Evolutionary conservation across 768 basidiomycete genomes (phyloP).

Genomic region (Heimioporus sp.): DNA sequence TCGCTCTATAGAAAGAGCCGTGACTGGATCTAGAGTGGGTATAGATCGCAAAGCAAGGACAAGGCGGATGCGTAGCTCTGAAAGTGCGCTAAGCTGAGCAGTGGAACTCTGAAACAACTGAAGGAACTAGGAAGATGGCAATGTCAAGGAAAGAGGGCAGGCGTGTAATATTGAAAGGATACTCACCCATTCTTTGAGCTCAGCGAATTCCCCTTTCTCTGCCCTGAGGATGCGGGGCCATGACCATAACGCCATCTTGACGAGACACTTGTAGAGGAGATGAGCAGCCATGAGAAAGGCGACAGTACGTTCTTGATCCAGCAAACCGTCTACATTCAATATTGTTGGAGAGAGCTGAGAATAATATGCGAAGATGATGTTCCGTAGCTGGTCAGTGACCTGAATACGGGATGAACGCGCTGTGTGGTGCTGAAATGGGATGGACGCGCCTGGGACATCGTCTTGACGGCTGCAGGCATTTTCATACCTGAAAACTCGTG

Average conservation of each 20-base stretch:
- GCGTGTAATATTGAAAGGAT: background rate
- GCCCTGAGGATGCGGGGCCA: conserved; percentile 54
- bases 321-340: conserved; percentile 31
- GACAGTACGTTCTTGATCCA: conserved; percentile 37
- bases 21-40: conserved; percentile 33
- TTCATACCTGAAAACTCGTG: conserved; percentile 73
- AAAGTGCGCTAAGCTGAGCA: conserved; percentile 53
- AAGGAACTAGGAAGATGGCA: conserved; percentile 43
- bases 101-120: conserved; percentile 61
- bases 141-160: conserved; percentile 1
- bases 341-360: conserved; percentile 43
- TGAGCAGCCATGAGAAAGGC: conserved; percentile 58
- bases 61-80: conserved; percentile 55
- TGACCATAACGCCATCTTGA: conserved; percentile 68
- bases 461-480: conserved; percentile 64
- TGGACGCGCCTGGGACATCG: conserved; percentile 56
- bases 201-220: conserved; percentile 40
- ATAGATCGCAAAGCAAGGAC: conserved; percentile 41
- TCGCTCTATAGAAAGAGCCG: conserved; percentile 47
- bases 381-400: conserved; percentile 39
- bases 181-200: conserved; percentile 55
- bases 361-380: conserved; percentile 61
- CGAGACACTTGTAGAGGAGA: conserved; percentile 71
- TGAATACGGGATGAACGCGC: conserved; percentile 2
- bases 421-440: background rate